These are phyloP conservation scores for Penicillium salamii DNA, from an alignment of 495 filamentous ascomycete species.

Conservation along the genomic window DNA sequence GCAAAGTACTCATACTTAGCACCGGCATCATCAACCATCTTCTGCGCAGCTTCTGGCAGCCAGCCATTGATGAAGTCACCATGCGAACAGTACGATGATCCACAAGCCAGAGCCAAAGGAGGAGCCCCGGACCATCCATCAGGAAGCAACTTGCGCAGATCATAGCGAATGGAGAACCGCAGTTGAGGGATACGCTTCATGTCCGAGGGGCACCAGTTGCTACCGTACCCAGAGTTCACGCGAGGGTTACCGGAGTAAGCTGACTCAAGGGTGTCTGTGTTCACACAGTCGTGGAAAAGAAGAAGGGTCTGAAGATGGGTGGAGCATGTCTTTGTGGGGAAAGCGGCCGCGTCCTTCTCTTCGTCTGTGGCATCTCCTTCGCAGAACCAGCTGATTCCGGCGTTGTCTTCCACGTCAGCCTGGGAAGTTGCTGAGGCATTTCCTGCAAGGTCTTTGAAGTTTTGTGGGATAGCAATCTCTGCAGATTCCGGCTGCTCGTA, in stretches of 20 bases:
- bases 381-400: conserved; percentile 20
- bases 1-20: conserved; percentile 13
- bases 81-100: conserved; percentile 17
- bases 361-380: conserved; percentile 8
- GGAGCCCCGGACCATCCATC: conserved; percentile 16
- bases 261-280: conserved; percentile 12
- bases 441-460: conserved; percentile 16
- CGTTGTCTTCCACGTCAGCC: conserved; percentile 6
- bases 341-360: conserved; percentile 6
- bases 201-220: conserved; percentile 13
- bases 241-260: conserved; percentile 12
- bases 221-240: conserved; percentile 1
- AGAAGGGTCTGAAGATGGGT: conserved; percentile 16
- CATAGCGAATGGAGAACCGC: conserved; percentile 20
- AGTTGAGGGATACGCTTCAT: conserved; percentile 19
- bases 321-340: conserved; percentile 16
- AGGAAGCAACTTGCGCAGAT: conserved; percentile 11
- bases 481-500: conserved; percentile 13
- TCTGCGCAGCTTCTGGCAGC: conserved; percentile 22
- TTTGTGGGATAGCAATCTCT: conserved; percentile 15
- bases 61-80: conserved; percentile 24
- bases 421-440: conserved; percentile 16
- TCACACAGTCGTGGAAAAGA: conserved; percentile 18
- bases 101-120: conserved; percentile 17
- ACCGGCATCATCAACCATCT: conserved; percentile 9